Base-by-base conservation (phyloP, 1,284 basidiomycete genomes). In the Pseudomicrostroma phylloplanum region DNA sequence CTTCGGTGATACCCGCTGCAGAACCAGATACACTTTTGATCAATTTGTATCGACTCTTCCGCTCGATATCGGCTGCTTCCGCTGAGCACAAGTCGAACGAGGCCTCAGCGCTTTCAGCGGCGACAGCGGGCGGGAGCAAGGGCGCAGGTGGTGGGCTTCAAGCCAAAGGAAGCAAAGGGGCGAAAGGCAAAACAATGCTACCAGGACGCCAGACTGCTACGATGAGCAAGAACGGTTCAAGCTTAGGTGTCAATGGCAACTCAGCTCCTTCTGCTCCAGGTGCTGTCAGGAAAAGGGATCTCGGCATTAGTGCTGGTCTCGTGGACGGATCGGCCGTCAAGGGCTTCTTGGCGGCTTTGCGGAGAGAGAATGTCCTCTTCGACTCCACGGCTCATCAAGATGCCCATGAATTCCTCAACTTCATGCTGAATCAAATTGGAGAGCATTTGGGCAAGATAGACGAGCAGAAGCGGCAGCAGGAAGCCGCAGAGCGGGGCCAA, bases 371-470 rank as follows among this genome's bases (percentile, higher is more conserved):
- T 40, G 68, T 72, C 17, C 62, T 77, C 30, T 78, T 78, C 43
- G 73, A 77, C 62, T 69, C 63, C 56, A 77, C 69, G 30, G 72
- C 72, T 70, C 76, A 78, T 75, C 92, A 96, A 78, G 93, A 96
- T 79, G 92, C 92, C 1, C 92, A 96, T 80, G 94, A 98, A 81
- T 96, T 98, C 80, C 83, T 97, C 59, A 96, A 94, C 78, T 96
- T 89, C 81, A 82, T 96, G 39, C 83, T 98, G 64, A 98, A 98
- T 80, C 87, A 86, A 79, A 88, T 97, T 58, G 89, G 91, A 41
- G 93, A 97, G 80, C 92, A 96, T 77, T 86, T 97, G 68, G 89
- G 91, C 72, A 85, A 86, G 26, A 63, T 64, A 26, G 65, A 59
- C 15, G 17, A 25, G 46, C 49, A 56, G 46, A 26, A 21, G 7